These are phyloP conservation scores for Acer campestre DNA, from an alignment of 345 rosid genomes.

Conservation along the genomic window DNA sequence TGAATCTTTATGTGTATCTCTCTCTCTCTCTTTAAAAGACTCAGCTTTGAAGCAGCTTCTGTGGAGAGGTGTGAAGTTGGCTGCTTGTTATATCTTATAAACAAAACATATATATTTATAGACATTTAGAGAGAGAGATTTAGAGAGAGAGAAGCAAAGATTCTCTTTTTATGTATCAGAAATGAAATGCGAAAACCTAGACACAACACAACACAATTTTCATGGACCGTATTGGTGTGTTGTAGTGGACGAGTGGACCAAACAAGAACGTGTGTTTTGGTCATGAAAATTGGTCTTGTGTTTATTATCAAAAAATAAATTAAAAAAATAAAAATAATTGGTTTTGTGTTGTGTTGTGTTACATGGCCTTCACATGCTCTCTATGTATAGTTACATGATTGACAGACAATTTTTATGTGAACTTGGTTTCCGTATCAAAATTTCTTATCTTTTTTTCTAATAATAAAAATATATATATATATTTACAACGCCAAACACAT, in stretches of 20 bases:
- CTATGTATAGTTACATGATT: too few relatives aligned
- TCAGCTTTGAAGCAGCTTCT: background rate
- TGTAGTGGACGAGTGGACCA: background rate
- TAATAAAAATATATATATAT: too few relatives aligned
- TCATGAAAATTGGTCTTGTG: background rate
- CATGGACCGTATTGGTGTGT: background rate
- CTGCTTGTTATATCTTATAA: background rate
- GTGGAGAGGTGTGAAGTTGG: background rate
- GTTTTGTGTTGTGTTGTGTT: background rate
- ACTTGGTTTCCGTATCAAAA: too few relatives aligned
- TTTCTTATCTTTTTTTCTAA: too few relatives aligned
- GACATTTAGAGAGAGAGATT: background rate
- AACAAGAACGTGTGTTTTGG: background rate
- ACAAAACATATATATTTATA: background rate
- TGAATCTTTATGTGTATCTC: background rate
- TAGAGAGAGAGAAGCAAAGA: background rate
- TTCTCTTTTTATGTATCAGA: background rate
- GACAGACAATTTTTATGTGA: too few relatives aligned
- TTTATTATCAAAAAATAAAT: too few relatives aligned
- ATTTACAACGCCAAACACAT: background rate
- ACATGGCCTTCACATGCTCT: background rate
- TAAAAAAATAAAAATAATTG: too few relatives aligned
- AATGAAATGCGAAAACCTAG: background rate
- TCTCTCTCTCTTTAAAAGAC: background rate
- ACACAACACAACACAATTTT: background rate